A percentile compares a stretch with the other conserved stretches of the same genome.
Evolutionary conservation across 192 early-diverging fungal genomes (phyloP).

Genomic region (Linnemannia zychae): DNA sequence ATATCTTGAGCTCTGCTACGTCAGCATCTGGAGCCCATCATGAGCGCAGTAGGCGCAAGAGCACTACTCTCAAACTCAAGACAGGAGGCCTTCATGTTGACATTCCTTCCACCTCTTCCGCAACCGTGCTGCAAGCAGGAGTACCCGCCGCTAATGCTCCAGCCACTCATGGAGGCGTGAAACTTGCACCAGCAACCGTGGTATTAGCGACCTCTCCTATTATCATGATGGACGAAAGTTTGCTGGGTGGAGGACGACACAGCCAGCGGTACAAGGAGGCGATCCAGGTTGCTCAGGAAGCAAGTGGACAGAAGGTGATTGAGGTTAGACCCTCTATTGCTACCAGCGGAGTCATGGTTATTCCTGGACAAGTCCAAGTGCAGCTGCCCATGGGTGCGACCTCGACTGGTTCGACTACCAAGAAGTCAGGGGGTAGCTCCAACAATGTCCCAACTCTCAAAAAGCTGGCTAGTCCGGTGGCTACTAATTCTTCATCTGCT

Average conservation of each 20-base stretch:
- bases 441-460: neutral
- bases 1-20: neutral
- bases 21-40: neutral
- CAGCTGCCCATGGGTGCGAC: constrained; percentile 1
- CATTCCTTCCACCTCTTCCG: neutral
- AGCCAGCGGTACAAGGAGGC: constrained; percentile 38
- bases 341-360: neutral
- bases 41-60: neutral
- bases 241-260: constrained; percentile 24
- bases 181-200: neutral
- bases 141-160: neutral
- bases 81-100: neutral
- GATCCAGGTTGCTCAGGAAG: constrained; percentile 35
- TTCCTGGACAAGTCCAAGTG: constrained; percentile 25
- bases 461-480: neutral
- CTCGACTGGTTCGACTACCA: neutral
- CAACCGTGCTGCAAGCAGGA: neutral
- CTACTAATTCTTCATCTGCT: neutral
- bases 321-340: constrained; percentile 1
- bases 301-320: constrained; percentile 32
- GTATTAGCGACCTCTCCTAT: neutral
- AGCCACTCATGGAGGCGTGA: neutral
- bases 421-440: neutral
- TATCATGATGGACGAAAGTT: constrained; percentile 39
- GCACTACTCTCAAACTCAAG: neutral